Conservation (phyloP, 495 filamentous ascomycete genomes). For the Penicillium verhagenii region DNA sequence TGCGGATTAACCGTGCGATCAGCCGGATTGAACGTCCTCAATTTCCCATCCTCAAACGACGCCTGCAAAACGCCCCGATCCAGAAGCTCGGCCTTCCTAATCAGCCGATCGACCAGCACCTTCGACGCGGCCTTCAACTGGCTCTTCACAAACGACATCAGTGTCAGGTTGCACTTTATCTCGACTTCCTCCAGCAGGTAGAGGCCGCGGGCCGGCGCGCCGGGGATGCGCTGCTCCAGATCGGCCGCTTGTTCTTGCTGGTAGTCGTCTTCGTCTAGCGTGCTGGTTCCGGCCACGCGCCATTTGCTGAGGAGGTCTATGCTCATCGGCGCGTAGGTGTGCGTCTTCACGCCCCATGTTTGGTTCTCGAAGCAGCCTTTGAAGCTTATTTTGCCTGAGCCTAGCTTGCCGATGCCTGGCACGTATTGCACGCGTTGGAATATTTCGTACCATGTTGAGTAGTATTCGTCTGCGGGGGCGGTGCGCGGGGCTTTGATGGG, state of each 20-base stretch:
- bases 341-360: constrained; percentile 67
- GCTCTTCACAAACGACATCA: constrained; percentile 70
- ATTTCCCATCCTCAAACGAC: constrained; percentile 26
- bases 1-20: constrained; percentile 15
- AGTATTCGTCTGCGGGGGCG: constrained; percentile 62
- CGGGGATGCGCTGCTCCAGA: constrained; percentile 51
- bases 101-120: constrained; percentile 62
- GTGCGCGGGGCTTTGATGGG: constrained; percentile 60
- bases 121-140: constrained; percentile 70
- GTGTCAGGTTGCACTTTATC: constrained; percentile 71
- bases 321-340: constrained; percentile 68
- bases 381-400: constrained; percentile 63
- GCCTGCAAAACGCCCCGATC: constrained; percentile 29
- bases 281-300: constrained; percentile 58
- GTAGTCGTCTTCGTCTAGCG: constrained; percentile 52
- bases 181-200: constrained; percentile 77
- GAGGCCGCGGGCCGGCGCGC: constrained; percentile 57
- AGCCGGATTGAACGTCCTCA: constrained; percentile 30
- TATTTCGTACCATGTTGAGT: constrained; percentile 66
- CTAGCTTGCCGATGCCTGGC: constrained; percentile 57
- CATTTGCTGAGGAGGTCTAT: constrained; percentile 70
- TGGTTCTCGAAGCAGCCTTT: constrained; percentile 73
- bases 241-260: not conserved
- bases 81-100: constrained; percentile 54
- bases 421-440: constrained; percentile 69